Evolutionary conservation across 805 yeast genomes (phyloP), one percentile per base, ranked within the genome.

Genomic region (Ogataea degrootiae): DNA sequence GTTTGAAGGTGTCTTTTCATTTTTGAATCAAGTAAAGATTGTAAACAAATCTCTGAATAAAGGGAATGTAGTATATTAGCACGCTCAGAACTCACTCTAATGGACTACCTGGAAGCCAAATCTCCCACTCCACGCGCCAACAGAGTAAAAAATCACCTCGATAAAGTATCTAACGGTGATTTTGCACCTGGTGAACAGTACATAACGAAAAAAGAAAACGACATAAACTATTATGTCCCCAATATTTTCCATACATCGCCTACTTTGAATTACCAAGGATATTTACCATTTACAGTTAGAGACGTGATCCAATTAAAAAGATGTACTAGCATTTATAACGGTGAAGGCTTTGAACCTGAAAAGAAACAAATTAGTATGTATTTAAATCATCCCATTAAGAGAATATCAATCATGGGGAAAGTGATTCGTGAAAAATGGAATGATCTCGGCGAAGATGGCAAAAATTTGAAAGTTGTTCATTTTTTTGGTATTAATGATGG

Each of bases 331-430:
- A 43, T 68, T 0, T 70, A 71, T 44, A 62, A 57, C 3, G 43
- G 46, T n/a, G 48, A 54, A 14, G 70, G 66, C 1, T 39, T 48
- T 15, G 39, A 47, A 1, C 51, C 58, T 0, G 41, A 46, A 17
- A 41, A 29, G 2, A 44, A 56, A 3, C 51, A 53, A 9, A 62
- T 65, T 5, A 47, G 67, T 4, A 53, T 77, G 58, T 56, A 66
- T 36, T 56, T 59, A 1, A 77, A 77, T 49, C 74, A 75, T 57
- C 82, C 82, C 0, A 43, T 76, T 2, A 52, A 58, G 17, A 54
- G 53, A 19, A 54, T 77, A 0, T 51, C 53, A 14, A 47, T 77
- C 0, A 41, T 60, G 34, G 82, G 80, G 0, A 55, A 59, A 15
- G 57, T 75, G 3, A 51, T 62, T 2, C 67, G 68, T 29, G 70